Base-by-base conservation (phyloP, 768 basidiomycete species). In the Russula olivacea region DNA sequence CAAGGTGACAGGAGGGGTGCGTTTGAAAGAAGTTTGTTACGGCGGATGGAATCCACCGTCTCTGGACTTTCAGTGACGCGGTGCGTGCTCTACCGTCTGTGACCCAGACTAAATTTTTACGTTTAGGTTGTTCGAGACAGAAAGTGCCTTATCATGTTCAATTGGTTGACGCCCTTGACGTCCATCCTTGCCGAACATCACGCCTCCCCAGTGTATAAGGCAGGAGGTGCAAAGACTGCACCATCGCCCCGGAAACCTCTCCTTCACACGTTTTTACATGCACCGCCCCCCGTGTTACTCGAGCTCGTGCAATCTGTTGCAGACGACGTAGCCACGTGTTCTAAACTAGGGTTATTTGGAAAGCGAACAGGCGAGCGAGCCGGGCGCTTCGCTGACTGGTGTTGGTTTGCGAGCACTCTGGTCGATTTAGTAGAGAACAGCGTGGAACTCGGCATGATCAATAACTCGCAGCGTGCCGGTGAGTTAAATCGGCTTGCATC, bases 381-480 rank as follows among this genome's bases (percentile, higher is more conserved):
- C 3, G 89, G 78, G 40, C 81, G 83, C 12, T 84, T 91, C 69
- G 84, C 91, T 2, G 84, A 93, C 72, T 92, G 88, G 88, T 91
- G 91, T 71, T 93, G 91, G 91, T 80, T 93, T 66, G 75, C 88
- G 32, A 78, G 86, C 17, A 93, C 89, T 0, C 76, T 93, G 34
- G 89, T 90, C 14, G 86, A 85, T 53, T 77, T 93, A 6, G 90
- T 93, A 8, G 90, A 93, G 76, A 91, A 93, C 72, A 83, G 84
- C 8, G 84, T 93, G 3, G 90, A 93, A 72, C 79, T 87, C 68
- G 80, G 83, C 66, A 81, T 93, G 66, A 86, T 90, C 34, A 80
- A 77, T 41, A 79, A 80, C 58, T 77, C 85, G 45, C 83, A 84
- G 71, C 79, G 82, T 48, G 78, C 89, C 78, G 83, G 90, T 87